phyloP scores from a whole-genome alignment of 2,329 filamentous ascomycete species.

The Fusarium staphyleae region DNA sequence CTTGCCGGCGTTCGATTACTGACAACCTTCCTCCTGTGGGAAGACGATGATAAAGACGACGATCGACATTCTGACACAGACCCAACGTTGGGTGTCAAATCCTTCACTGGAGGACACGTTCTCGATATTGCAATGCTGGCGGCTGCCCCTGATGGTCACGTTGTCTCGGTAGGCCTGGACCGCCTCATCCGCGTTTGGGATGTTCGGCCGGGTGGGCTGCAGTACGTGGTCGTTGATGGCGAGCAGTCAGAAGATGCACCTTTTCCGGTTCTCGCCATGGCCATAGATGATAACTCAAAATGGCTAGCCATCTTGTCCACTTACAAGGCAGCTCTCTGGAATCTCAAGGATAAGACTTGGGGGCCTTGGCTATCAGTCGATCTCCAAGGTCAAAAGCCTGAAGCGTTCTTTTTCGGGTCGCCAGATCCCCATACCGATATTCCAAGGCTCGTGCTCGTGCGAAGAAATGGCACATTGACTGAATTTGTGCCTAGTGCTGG shows the following conservation, averaged over 20 bases:
- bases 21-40: constrained; percentile 77
- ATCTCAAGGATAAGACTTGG: constrained; percentile 64
- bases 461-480: constrained; percentile 67
- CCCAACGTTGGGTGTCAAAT: constrained; percentile 65
- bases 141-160: constrained; percentile 67
- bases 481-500: constrained; percentile 61
- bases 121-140: constrained; percentile 73
- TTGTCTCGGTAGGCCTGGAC: constrained; percentile 76
- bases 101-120: constrained; percentile 67
- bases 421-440: constrained; percentile 45
- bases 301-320: constrained; percentile 72
- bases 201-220: constrained; percentile 53
- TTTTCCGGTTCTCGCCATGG: constrained; percentile 68
- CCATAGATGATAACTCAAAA: constrained; percentile 68
- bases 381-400: constrained; percentile 59
- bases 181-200: constrained; percentile 72
- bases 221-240: constrained; percentile 52
- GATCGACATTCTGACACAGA: constrained; percentile 54
- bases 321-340: constrained; percentile 68
- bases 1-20: constrained; percentile 71
- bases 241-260: constrained; percentile 52
- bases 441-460: constrained; percentile 66
- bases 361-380: constrained; percentile 62
- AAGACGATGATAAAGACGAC: constrained; percentile 59
- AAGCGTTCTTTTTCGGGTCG: constrained; percentile 69